These are phyloP conservation scores for Pseudogymnoascus sp. DNA, from an alignment of 2,329 filamentous ascomycete genomes.

Conservation along the genomic window DNA sequence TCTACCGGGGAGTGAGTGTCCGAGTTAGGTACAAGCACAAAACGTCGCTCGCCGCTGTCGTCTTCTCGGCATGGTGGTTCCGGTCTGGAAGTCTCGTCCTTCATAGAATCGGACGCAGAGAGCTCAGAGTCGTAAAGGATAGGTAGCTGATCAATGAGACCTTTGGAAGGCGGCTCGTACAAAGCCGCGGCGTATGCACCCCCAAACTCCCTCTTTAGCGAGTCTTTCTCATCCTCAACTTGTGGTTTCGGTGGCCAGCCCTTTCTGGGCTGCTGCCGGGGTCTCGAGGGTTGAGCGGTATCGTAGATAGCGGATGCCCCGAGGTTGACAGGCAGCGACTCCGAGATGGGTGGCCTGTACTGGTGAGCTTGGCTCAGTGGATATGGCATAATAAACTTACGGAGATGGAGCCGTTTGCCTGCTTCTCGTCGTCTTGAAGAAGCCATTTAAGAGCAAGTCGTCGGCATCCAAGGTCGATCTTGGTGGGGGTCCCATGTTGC, in stretches of 20 bases:
- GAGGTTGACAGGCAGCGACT: constrained; percentile 6
- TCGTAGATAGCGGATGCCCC: not conserved
- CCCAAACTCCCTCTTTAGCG: constrained; percentile 50
- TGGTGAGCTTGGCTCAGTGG: not conserved
- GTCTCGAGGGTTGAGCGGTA: not conserved
- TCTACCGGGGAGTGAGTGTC: constrained; percentile 18
- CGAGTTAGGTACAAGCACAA: constrained; percentile 45
- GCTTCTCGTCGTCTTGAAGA: constrained; percentile 39
- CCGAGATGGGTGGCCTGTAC: not conserved
- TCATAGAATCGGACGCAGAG: constrained; percentile 23
- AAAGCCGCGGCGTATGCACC: constrained; percentile 29
- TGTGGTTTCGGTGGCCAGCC: constrained; percentile 48
- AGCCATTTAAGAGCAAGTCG: constrained; percentile 41
- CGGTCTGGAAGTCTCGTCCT: not conserved
- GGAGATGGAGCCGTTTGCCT: not conserved
- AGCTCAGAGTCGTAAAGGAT: constrained; percentile 53
- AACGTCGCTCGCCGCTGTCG: constrained; percentile 47
- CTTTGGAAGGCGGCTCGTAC: constrained; percentile 52
- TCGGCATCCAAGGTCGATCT: constrained; percentile 35
- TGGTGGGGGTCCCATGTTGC: constrained; percentile 16
- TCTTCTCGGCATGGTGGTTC: constrained; percentile 40
- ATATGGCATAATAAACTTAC: not conserved
- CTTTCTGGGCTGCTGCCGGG: constrained; percentile 22
- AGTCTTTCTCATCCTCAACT: constrained; percentile 59
- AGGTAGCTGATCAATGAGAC: constrained; percentile 59